Base-by-base conservation (phyloP, 495 filamentous ascomycete genomes). In the Peziza echinospora region DNA sequence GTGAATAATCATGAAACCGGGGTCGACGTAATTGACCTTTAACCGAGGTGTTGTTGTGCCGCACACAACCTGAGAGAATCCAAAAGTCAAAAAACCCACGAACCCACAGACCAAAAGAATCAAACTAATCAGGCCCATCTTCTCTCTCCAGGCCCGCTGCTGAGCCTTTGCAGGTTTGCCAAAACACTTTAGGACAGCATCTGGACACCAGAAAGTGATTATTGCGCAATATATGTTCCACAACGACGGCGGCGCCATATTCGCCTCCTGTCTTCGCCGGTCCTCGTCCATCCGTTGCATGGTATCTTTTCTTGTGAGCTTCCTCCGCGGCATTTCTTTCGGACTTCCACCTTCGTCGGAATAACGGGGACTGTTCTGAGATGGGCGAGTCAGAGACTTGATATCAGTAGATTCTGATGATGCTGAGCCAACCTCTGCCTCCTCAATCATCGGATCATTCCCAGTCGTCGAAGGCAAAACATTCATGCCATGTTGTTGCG, bases 151-250 rank as follows among this genome's bases (percentile, higher is more conserved):
- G 16, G 91, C 91, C 52, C 83, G 73, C 50, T 86, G 82, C 60
- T 94, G 84, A 16, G 75, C 83, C 62, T 80, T 89, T 41, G 78
- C 65, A n/a, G 80, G 73, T 69, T 82, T 93, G 26, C 85, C 86
- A 55, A 83, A 83, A 60, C 85, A 93, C 45, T 65, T 70, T 30
- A 99, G 64, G 13, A 93, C 62, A 46, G 83, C 78, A 55, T 85
- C 82, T 0, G 91, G 91, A 47, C 78, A 80, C 84, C 91, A 93
- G 54, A 93, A 96, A 1, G 89, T 99, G 48, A 99, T 61, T 41
- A 93, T 67, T 8, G 77, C 76, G 59, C 91, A 99, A 67, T 99
- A 99, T 2, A 87, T 77, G 50, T 80, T 87, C 91, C 91, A 99
- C 17, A 93, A 54, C 53, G 80, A 92, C 1, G 84, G 85, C 11